Percentiles rank a stretch among this genome's conserved stretches.
phyloP scores from a whole-genome alignment of 768 basidiomycete species.

The Pilatotrama ljubarskyi region DNA sequence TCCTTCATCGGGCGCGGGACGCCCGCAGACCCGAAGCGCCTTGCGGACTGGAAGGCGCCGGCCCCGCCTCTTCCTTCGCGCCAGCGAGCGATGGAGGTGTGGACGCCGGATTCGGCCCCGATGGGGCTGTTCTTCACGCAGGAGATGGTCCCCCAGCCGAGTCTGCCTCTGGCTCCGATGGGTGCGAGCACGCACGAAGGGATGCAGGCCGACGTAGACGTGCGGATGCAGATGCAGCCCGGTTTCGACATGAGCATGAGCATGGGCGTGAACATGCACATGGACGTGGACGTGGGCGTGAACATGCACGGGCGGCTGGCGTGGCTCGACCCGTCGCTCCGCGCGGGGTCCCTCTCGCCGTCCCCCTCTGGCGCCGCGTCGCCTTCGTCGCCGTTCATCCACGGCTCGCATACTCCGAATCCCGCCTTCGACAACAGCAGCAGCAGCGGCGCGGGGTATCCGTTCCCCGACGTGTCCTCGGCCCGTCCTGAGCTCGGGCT shows the following conservation, averaged over 20 bases:
- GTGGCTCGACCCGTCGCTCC: conserved; percentile 20
- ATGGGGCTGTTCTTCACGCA: conserved; percentile 1
- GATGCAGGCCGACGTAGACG: too few relatives aligned
- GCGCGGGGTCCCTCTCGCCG: conserved; percentile 7
- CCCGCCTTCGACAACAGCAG: too few relatives aligned
- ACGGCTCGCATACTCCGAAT: too few relatives aligned
- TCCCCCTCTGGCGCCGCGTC: too few relatives aligned
- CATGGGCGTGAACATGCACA: background rate
- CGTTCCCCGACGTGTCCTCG: too few relatives aligned
- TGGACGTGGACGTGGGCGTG: background rate
- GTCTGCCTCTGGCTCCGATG: too few relatives aligned
- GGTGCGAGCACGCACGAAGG: too few relatives aligned
- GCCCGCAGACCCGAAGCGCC: conserved; percentile 19
- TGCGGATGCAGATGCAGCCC: background rate
- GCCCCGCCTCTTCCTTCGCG: background rate
- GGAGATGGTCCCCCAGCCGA: conserved; percentile 2
- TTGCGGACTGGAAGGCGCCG: conserved; percentile 19
- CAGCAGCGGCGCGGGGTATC: too few relatives aligned
- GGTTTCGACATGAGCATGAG: background rate
- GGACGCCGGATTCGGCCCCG: background rate
- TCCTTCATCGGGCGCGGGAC: conserved; percentile 24
- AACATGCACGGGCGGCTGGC: background rate
- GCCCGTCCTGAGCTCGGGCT: too few relatives aligned
- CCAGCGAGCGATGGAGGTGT: too few relatives aligned
- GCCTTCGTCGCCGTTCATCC: too few relatives aligned